Evolutionary conservation across 805 yeast genomes (phyloP).

Genomic region (Wickerhamomyces sydowiorum): DNA sequence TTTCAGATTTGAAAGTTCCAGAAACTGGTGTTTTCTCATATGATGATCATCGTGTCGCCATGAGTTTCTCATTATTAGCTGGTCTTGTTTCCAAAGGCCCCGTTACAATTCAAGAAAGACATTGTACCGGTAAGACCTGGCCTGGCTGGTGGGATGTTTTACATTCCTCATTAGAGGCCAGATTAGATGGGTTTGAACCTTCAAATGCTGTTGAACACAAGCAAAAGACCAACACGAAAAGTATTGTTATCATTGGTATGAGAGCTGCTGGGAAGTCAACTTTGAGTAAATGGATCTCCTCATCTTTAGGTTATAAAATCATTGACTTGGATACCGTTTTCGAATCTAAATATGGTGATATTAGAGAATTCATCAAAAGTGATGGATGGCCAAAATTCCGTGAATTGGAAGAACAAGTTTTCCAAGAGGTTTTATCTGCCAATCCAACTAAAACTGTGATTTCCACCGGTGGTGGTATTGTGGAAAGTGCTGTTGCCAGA

Average conservation of each 20-base stretch:
- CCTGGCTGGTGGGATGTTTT: conserved; percentile 99
- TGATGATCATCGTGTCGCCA: conserved; percentile 97
- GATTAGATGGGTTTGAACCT: conserved; percentile 69
- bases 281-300: conserved; percentile 73
- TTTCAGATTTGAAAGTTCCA: conserved; percentile 51
- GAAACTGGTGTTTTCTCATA: conserved; percentile 65
- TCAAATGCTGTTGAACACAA: conserved; percentile 13
- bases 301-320: conserved; percentile 56
- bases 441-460: conserved; percentile 50
- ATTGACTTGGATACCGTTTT: conserved; percentile 74
- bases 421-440: conserved; percentile 39
- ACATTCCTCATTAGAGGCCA: conserved; percentile 58
- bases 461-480: conserved; percentile 96
- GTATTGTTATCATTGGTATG: conserved; percentile 87
- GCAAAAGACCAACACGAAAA: conserved; percentile 33
- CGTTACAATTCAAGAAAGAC: conserved; percentile 76
- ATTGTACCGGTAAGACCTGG: conserved; percentile 97
- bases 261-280: conserved; percentile 96
- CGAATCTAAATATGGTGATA: conserved; percentile 46
- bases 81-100: conserved; percentile 51
- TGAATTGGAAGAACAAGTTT: conserved; percentile 50
- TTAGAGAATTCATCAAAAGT: conserved; percentile 54
- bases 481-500: conserved; percentile 71
- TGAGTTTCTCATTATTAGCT: conserved; percentile 89
- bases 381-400: conserved; percentile 91